Evolutionary conservation across 352 stramenopile genomes (phyloP), one percentile per base, ranked within the genome.

Genomic region (Globisporangium paroecandrum): DNA sequence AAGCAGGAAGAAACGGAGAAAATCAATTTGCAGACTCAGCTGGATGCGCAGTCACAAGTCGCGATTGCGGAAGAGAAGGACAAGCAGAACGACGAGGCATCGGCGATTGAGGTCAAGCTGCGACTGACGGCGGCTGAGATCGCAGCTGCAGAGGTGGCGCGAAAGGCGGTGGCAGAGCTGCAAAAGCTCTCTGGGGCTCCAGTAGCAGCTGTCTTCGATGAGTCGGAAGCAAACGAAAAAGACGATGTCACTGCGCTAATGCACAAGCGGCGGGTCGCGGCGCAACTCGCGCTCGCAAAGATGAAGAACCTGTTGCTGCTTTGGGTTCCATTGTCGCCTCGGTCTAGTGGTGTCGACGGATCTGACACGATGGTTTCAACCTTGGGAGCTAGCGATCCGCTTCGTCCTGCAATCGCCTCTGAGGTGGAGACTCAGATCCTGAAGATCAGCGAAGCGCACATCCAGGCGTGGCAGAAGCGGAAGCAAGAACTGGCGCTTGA

Each of bases 221-320:
- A 32, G 27, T 12, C 4, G 4, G 18, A 59, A 13, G 55, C 55
- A 7, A 25, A 6, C 25, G 18, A 59, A 25, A 54, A 24, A 6
- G 10, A 32, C 20, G 27, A 29, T 13, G 27, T 3, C 18, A 59
- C 25, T 15, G 55, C 29, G 36, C 9, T 43, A 4, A 25, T 18
- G n/a, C 55, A 61, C 20, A 61, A 61, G 55, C 55, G 55, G 6
- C 55, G 55, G 10, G 55, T 61, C 4, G 55, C 55, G 4, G 55
- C 29, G 18, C 55, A 61, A 22, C 55, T 61, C 55, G 55, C 55
- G 8, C 55, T 61, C 29, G 29, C 29, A n/a, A 61, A 61, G 29
- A 61, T 47, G 29, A 61, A 47, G 6, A 61, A 47, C 38, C 13
- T 61, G 55, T 32, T 34, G 20, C 29, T 34, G 8, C 55, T 61